A percentile compares a stretch with the other conserved stretches of the same genome.
phyloP scores from a whole-genome alignment of 345 rosid genomes.

The Diplotaxis tenuifolia region DNA sequence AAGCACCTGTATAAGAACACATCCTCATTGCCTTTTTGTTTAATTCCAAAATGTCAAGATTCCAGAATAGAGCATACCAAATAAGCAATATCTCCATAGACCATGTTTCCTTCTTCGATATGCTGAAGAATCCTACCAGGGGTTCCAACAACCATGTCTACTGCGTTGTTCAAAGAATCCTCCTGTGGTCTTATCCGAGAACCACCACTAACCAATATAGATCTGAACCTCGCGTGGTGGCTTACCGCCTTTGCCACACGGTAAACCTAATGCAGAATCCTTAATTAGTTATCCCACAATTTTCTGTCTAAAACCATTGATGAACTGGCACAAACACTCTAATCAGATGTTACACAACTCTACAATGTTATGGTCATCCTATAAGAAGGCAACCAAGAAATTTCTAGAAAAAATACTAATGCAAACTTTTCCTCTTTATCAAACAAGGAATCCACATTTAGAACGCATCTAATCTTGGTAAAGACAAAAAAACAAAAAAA shows the following conservation, averaged over 20 bases:
- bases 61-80: slow-evolving; percentile 46
- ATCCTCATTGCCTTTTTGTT: neutral
- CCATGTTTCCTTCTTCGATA: slow-evolving; percentile 86
- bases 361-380: too few species aligned
- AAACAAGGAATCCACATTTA: too few species aligned
- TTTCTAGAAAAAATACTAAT: too few species aligned
- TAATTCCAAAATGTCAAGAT: neutral
- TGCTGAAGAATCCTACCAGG: slow-evolving; percentile 97
- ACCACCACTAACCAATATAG: slow-evolving; percentile 91
- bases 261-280: slow-evolving; percentile 55
- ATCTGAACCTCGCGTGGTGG: slow-evolving; percentile 90
- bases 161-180: slow-evolving; percentile 70
- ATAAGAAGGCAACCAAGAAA: too few species aligned
- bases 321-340: neutral
- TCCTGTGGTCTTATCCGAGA: slow-evolving; percentile 84
- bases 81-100: slow-evolving; percentile 85
- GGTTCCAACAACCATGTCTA: slow-evolving; percentile 93
- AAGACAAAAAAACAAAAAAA: neutral
- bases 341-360: too few species aligned
- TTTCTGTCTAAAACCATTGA: neutral
- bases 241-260: slow-evolving; percentile 86
- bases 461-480: too few species aligned
- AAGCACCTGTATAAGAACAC: slow-evolving; percentile 55
- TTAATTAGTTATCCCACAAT: neutral
- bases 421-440: too few species aligned